Conservation (phyloP, 2,329 filamentous ascomycete genomes). For the Diaporthe sp. region DNA sequence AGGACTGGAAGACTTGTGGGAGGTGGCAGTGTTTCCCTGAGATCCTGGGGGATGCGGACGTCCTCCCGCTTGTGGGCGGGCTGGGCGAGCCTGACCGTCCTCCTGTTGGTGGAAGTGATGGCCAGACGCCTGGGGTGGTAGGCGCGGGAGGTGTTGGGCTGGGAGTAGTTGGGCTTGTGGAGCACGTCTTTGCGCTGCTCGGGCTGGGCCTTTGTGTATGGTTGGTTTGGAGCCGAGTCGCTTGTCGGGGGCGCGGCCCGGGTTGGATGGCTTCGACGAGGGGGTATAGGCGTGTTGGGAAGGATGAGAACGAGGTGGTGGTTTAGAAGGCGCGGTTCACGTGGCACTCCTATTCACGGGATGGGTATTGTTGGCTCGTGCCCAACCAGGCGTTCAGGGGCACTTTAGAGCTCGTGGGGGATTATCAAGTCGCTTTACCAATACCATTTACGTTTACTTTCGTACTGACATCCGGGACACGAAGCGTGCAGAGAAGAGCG, state of each 20-base stretch:
- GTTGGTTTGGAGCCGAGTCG: not conserved
- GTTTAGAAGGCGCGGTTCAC: not conserved
- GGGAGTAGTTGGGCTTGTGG: not conserved
- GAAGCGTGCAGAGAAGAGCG: no score
- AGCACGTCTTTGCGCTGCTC: conserved; percentile 26
- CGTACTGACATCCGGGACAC: no score
- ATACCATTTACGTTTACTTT: not conserved
- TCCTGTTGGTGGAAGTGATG: not conserved
- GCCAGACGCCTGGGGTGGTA: not conserved
- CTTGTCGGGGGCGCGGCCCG: not conserved
- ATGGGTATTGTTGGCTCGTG: not conserved
- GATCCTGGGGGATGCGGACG: not conserved
- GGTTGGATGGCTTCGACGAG: not conserved
- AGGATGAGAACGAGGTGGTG: conserved; percentile 10
- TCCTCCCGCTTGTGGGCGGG: conserved; percentile 1
- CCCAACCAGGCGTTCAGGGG: not conserved
- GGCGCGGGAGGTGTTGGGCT: not conserved
- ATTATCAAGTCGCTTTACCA: not conserved
- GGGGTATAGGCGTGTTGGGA: conserved; percentile 20
- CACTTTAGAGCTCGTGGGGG: not conserved
- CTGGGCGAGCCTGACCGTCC: not conserved
- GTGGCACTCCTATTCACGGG: not conserved
- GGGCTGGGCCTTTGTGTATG: conserved; percentile 26
- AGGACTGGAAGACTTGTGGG: conserved; percentile 8
- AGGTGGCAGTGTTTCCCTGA: conserved; percentile 26